Evolutionary conservation across 305 asterid genomes (phyloP).

Genomic region (Stenogyne calaminthoides): DNA sequence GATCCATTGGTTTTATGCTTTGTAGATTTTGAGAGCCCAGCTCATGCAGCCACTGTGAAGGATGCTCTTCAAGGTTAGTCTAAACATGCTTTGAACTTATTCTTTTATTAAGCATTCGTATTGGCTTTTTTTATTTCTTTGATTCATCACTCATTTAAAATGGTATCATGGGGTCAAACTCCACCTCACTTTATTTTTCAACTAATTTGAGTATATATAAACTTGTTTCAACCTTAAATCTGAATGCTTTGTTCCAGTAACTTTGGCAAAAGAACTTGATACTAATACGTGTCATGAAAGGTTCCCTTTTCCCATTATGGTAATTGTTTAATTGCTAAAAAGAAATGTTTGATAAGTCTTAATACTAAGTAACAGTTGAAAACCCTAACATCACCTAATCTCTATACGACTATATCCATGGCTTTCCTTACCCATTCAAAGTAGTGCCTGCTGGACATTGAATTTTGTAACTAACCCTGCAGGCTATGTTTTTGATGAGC

Average conservation of each 20-base stretch:
- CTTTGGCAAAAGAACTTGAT: background rate
- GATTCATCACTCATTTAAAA: background rate
- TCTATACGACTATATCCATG: constrained; percentile 23
- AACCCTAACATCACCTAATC: constrained; percentile 15
- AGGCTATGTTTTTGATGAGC: constrained; percentile 76
- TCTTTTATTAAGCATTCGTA: background rate
- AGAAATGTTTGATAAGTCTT: background rate
- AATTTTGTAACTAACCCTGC: constrained; percentile 58
- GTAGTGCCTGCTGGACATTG: constrained; percentile 34
- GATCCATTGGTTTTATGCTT: constrained; percentile 58
- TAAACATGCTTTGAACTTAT: background rate
- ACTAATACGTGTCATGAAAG: background rate
- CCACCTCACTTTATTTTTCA: background rate
- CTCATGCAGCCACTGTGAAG: constrained; percentile 61
- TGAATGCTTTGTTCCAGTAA: background rate
- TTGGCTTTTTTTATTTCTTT: background rate
- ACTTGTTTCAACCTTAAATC: background rate
- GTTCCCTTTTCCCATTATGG: background rate
- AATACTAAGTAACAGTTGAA: background rate
- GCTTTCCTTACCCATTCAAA: constrained; percentile 27
- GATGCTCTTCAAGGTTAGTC: constrained; percentile 63
- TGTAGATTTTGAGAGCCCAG: constrained; percentile 64
- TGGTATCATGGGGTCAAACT: background rate
- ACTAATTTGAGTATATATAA: background rate
- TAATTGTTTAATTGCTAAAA: background rate